Conservation (phyloP, 257 asterid genomes). For the Capsicum pubescens region DNA sequence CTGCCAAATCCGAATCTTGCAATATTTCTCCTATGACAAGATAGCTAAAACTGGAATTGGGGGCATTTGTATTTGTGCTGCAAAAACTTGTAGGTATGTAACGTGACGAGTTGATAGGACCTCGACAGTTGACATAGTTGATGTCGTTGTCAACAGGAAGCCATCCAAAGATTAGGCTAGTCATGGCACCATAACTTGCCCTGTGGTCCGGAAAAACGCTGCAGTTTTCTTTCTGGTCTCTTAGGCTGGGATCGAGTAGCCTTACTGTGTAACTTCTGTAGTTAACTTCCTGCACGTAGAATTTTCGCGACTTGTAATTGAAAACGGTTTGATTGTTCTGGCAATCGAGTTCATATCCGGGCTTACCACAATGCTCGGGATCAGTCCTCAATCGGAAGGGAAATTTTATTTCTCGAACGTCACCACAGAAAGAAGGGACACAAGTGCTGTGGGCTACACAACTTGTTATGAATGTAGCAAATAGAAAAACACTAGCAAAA, state of each 20-base stretch:
- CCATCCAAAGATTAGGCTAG: not conserved
- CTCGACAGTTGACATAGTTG: slow-evolving; percentile 45
- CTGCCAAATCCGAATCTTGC: slow-evolving; percentile 41
- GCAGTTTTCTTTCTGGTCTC: slow-evolving; percentile 25
- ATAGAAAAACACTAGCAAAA: slow-evolving; percentile 33
- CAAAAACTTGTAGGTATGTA: slow-evolving; percentile 49
- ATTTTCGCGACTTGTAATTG: slow-evolving; percentile 33
- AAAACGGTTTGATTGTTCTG: slow-evolving; percentile 41
- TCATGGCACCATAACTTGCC: not conserved
- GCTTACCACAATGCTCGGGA: slow-evolving; percentile 49
- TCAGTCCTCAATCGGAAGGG: slow-evolving; percentile 56
- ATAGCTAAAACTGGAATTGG: slow-evolving; percentile 33
- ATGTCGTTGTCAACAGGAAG: not conserved
- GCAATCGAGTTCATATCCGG: slow-evolving; percentile 51
- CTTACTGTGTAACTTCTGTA: slow-evolving; percentile 55
- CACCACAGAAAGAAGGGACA: slow-evolving; percentile 54
- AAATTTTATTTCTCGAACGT: slow-evolving; percentile 42
- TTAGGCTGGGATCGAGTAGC: slow-evolving; percentile 53
- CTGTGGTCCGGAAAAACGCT: slow-evolving; percentile 6
- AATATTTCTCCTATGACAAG: slow-evolving; percentile 35
- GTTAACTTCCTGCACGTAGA: slow-evolving; percentile 48
- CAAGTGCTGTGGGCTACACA: slow-evolving; percentile 50
- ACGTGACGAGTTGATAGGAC: slow-evolving; percentile 39
- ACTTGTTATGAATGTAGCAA: not conserved
- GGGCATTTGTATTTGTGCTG: slow-evolving; percentile 27